These are phyloP conservation scores for Sugiyamaella pinicola DNA, from an alignment of 1,139 yeast genomes.

Conservation along the genomic window DNA sequence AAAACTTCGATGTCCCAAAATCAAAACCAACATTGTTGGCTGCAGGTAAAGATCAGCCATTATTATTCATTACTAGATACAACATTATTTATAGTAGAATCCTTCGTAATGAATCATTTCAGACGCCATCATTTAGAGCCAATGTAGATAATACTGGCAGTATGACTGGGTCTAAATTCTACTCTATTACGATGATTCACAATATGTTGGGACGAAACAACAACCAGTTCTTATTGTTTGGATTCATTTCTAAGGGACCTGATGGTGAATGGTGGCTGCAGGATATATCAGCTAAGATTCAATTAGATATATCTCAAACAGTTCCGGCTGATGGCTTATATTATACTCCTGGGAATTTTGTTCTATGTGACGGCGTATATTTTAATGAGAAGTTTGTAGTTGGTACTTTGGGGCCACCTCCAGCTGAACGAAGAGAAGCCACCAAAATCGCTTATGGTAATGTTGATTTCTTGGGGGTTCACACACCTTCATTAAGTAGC, in stretches of 20 bases:
- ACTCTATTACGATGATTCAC: constrained; percentile 73
- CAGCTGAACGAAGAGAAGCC: constrained; percentile 71
- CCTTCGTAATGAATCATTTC: constrained; percentile 74
- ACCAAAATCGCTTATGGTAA: constrained; percentile 75
- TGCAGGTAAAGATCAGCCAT: constrained; percentile 17
- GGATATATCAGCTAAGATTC: constrained; percentile 79
- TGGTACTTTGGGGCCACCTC: constrained; percentile 81
- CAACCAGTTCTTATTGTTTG: constrained; percentile 72
- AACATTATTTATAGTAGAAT: constrained; percentile 67
- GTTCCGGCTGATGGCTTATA: constrained; percentile 67
- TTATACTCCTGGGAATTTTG: constrained; percentile 77
- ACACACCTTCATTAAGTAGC: constrained; percentile 38
- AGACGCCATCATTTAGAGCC: constrained; percentile 47
- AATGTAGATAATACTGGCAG: constrained; percentile 30
- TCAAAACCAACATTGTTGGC: constrained; percentile 37
- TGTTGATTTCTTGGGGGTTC: constrained; percentile 77
- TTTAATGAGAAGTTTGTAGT: constrained; percentile 71
- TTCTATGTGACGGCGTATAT: constrained; percentile 83
- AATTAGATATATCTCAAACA: constrained; percentile 56
- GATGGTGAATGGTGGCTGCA: constrained; percentile 75
- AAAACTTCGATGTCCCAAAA: constrained; percentile 55
- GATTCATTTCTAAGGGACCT: constrained; percentile 64
- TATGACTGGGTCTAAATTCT: constrained; percentile 41
- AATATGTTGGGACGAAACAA: constrained; percentile 86
- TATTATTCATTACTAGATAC: constrained; percentile 53